Conservation (phyloP, 2,329 filamentous ascomycete genomes). For the Alternaria sp. region DNA sequence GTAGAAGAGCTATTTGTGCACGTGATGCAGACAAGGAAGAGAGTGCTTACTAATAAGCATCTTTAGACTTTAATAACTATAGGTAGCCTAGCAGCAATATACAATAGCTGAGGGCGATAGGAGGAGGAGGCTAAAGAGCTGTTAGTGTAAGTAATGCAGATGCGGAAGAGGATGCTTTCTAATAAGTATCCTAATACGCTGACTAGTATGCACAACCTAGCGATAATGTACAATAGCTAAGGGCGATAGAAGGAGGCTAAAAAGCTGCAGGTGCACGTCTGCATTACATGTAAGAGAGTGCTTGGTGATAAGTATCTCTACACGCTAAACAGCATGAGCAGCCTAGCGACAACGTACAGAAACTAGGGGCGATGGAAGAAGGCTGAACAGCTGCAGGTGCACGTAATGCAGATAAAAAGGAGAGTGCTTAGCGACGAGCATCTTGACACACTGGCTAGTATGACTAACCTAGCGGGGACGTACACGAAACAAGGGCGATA, state of each 20-base stretch:
- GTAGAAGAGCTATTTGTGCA: conserved; percentile 25
- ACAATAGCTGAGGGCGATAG: background rate
- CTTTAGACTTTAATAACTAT: conserved; percentile 20
- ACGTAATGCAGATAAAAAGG: background rate
- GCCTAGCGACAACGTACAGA: conserved; percentile 9
- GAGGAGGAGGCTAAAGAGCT: conserved; percentile 28
- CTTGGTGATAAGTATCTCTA: conserved; percentile 4
- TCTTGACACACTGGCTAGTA: conserved; percentile 13
- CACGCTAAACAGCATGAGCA: conserved; percentile 15
- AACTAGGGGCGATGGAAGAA: conserved; percentile 3
- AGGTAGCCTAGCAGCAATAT: background rate
- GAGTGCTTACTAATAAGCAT: conserved; percentile 16
- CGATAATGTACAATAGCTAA: conserved; percentile 3
- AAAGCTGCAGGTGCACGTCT: background rate
- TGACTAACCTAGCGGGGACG: conserved; percentile 12
- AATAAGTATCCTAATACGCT: conserved; percentile 20
- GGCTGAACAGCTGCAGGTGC: background rate
- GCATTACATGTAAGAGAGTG: background rate
- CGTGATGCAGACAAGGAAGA: conserved; percentile 26
- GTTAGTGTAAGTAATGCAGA: conserved; percentile 24
- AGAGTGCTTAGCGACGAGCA: conserved; percentile 3
- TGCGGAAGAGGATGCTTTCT: conserved; percentile 15
- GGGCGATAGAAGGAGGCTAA: conserved; percentile 5
- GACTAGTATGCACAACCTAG: conserved; percentile 16
- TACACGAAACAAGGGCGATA: conserved; percentile 2